Conservation (phyloP, 2,329 filamentous ascomycete species). For the Xylaria sp. region DNA sequence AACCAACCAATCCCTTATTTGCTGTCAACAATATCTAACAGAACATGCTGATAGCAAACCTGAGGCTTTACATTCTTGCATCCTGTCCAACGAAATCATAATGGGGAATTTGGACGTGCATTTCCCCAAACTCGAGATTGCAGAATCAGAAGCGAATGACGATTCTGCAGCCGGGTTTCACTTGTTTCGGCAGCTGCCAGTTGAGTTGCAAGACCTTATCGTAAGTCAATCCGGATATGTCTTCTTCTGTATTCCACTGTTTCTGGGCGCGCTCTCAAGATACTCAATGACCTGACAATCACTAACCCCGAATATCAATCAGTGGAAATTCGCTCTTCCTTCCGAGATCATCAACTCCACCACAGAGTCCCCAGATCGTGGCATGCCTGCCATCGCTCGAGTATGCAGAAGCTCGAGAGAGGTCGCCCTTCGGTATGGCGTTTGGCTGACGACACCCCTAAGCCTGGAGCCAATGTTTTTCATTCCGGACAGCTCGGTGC, state of each 20-base stretch:
- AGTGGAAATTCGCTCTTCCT: conserved; percentile 3
- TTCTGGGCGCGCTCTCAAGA: neutral
- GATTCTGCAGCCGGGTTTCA: neutral
- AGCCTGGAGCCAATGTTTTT: conserved; percentile 1
- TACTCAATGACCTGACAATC: neutral
- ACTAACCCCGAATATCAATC: neutral
- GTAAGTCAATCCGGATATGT: neutral
- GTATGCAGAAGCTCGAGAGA: conserved; percentile 4
- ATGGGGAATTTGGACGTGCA: neutral
- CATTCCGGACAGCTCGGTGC: conserved; percentile 1
- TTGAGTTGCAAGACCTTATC: conserved; percentile 9
- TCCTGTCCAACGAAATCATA: neutral
- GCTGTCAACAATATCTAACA: neutral
- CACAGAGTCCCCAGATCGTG: neutral
- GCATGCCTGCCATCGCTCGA: conserved; percentile 3
- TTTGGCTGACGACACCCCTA: neutral
- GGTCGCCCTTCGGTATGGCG: conserved; percentile 1
- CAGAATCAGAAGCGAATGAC: neutral
- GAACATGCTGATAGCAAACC: neutral
- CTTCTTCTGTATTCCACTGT: neutral
- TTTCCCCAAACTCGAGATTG: neutral
- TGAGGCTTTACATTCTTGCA: neutral
- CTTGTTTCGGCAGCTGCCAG: neutral
- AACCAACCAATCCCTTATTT: neutral
- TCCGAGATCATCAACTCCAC: neutral